These are phyloP conservation scores for Penicillium sp. DNA, from an alignment of 2,329 filamentous ascomycete species.

Conservation along the genomic window DNA sequence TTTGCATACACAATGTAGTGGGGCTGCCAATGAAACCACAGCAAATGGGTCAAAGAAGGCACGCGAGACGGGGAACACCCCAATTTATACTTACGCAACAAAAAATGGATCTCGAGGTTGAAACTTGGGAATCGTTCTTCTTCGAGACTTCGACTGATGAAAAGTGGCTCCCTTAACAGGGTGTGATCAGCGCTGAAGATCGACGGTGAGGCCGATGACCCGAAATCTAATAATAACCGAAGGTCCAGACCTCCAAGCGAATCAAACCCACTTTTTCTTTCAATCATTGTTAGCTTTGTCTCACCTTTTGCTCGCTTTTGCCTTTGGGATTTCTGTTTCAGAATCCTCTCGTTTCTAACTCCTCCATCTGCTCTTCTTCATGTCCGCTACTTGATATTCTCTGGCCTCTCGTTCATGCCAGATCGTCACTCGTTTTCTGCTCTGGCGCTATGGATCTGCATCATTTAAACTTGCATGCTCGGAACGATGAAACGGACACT, in stretches of 20 bases:
- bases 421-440: conserved; percentile 16
- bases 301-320: conserved; percentile 15
- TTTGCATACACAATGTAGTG: background rate
- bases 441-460: conserved; percentile 28
- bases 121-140: background rate
- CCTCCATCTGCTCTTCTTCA: conserved; percentile 13
- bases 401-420: conserved; percentile 17
- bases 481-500: conserved; percentile 33
- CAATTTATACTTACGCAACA: conserved; percentile 7
- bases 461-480: conserved; percentile 22
- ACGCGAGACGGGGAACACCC: conserved; percentile 11
- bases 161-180: conserved; percentile 4
- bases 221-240: conserved; percentile 22
- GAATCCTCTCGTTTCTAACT: conserved; percentile 6
- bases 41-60: conserved; percentile 8
- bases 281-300: conserved; percentile 18
- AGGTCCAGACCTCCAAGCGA: conserved; percentile 11
- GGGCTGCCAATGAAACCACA: conserved; percentile 15
- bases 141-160: background rate
- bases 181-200: conserved; percentile 10
- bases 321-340: conserved; percentile 4
- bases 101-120: background rate
- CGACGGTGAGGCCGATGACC: background rate
- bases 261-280: conserved; percentile 15
- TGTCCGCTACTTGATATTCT: conserved; percentile 16